Percentiles rank a stretch among this genome's conserved stretches.
These are phyloP conservation scores for Fragosphaeria purpurea DNA, from an alignment of 2,329 filamentous ascomycete genomes.

Conservation along the genomic window DNA sequence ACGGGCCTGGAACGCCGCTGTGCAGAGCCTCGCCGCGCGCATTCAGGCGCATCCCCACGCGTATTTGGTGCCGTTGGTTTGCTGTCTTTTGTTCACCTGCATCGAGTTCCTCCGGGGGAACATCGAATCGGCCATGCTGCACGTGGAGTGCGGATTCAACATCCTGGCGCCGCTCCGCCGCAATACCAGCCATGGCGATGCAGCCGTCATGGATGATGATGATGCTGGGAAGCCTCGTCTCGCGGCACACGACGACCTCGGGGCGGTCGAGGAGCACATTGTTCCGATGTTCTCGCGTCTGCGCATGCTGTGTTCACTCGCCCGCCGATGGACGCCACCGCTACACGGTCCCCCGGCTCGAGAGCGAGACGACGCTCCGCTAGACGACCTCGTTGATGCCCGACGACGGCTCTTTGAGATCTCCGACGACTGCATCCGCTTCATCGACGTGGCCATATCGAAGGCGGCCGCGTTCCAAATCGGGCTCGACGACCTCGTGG, in stretches of 20 bases:
- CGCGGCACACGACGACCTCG: not conserved
- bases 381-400: not conserved
- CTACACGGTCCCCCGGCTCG: not conserved
- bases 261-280: not conserved
- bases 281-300: not conserved
- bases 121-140: not conserved
- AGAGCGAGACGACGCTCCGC: not conserved
- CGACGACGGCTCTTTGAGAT: not conserved
- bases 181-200: not conserved
- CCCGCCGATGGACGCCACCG: not conserved
- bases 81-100: not conserved
- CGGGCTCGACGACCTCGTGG: not conserved
- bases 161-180: not conserved
- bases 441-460: not conserved
- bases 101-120: not conserved
- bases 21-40: not conserved
- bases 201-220: too few species aligned
- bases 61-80: not conserved
- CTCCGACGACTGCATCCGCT: not conserved
- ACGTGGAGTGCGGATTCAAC: not conserved
- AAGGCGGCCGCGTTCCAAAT: not conserved
- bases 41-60: not conserved
- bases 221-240: too few species aligned
- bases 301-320: not conserved
- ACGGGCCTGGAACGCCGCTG: not conserved